Evolutionary conservation across 306 rosid genomes (phyloP).

Genomic region (Styphnolobium japonicum): DNA sequence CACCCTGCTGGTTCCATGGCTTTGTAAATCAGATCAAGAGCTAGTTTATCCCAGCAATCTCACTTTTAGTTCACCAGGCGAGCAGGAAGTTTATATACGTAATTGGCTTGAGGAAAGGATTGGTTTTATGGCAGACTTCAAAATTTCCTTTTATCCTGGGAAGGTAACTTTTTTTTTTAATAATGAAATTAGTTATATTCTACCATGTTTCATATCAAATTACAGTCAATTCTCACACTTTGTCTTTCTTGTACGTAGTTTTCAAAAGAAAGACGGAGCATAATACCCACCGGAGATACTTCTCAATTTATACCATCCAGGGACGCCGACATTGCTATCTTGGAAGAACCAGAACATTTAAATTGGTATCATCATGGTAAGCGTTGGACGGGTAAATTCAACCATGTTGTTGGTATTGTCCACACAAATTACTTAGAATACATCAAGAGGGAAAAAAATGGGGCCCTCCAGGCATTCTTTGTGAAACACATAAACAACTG

Average conservation of each 20-base stretch:
- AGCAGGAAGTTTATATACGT: conserved; percentile 86
- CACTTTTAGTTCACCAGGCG: conserved; percentile 86
- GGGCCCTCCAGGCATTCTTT: conserved; percentile 86
- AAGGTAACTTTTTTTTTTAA: conserved; percentile 68
- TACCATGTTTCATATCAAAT: conserved; percentile 6
- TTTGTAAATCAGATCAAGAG: conserved; percentile 88
- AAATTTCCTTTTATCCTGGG: conserved; percentile 95
- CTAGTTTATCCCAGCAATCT: conserved; percentile 75
- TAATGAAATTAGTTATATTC: conserved; percentile 17
- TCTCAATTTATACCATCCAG: conserved; percentile 84
- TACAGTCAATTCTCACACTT: conserved; percentile 29
- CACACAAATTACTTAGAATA: conserved; percentile 97
- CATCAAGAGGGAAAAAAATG: conserved; percentile 94
- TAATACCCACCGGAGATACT: conserved; percentile 94
- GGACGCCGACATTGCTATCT: conserved; percentile 93
- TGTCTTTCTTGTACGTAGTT: conserved; percentile 50
- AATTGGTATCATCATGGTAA: conserved; percentile 98
- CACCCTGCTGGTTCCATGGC: conserved; percentile 95
- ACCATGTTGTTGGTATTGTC: conserved; percentile 94
- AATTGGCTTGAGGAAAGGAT: conserved; percentile 97
- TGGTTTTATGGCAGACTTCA: conserved; percentile 90
- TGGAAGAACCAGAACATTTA: conserved; percentile 96
- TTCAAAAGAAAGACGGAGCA: conserved; percentile 80
- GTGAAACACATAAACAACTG: conserved; percentile 97
- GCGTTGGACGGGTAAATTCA: conserved; percentile 95